Evolutionary conservation across 345 rosid genomes (phyloP), one percentile per base, ranked within the genome.

Genomic region (Eucalyptus curtisii): DNA sequence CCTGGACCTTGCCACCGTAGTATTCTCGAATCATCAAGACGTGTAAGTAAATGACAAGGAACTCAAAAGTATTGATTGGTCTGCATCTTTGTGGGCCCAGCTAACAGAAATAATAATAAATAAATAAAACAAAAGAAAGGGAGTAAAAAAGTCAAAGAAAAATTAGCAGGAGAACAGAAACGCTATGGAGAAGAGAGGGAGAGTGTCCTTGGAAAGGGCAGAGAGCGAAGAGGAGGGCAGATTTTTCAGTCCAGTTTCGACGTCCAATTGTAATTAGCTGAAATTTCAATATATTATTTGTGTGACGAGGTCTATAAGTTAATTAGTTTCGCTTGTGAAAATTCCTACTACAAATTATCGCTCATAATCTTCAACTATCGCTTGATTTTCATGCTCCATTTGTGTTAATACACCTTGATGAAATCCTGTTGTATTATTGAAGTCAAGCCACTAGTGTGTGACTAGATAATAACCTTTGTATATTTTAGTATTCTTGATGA

Each of bases 331-430:
- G 7, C 33, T 68, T 17, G 44, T 68, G 15, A n/a, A 66, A 15
- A 15, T 9, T 66, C 20, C 8, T 66, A n/a, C 40, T 66, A 31
- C 76, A n/a, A 30, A 16, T n/a, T n/a, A 4, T 64, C 19, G 8
- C 20, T 1, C 37, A 3, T n/a, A 5, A 31, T 33, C 7, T 33
- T 20, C 80, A 68, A 68, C 1, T 4, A 2, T 33, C 12, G 1
- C 5, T 68, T 16, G 4, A 33, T 68, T 68, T 68, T 68, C 13
- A 31, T 0, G 24, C 2, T 33, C 22, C 42, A 31, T 68, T 68
- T 33, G 42, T 16, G 44, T 5, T 33, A 33, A 33, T 33, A 19
- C 80, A 68, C 12, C 42, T 2, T 4, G 24, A 33, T 68, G 80
- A 68, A 33, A 17, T 68, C 5, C 4, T 68, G 8, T 59, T 59